Conservation (phyloP, 2,329 filamentous ascomycete species). For the Alternaria sp. region DNA sequence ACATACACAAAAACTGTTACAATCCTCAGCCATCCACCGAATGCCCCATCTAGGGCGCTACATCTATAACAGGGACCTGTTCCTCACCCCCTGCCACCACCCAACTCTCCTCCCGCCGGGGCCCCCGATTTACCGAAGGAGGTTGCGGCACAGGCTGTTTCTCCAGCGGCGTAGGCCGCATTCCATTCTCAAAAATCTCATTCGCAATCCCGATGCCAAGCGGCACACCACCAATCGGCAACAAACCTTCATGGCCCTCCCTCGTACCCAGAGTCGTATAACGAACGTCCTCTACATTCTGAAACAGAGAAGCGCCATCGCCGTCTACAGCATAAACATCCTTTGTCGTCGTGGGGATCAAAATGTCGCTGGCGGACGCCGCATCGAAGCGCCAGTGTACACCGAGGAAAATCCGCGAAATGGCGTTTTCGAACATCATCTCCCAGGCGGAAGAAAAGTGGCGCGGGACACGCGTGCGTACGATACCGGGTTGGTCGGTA, state of each 20-base stretch:
- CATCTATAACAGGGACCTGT: slow-evolving; percentile 3
- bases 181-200: slow-evolving; percentile 21
- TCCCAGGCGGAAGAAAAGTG: slow-evolving; percentile 37
- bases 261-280: slow-evolving; percentile 23
- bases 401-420: slow-evolving; percentile 40
- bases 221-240: slow-evolving; percentile 26
- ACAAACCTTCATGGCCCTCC: slow-evolving; percentile 14
- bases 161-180: slow-evolving; percentile 20
- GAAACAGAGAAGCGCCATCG: slow-evolving; percentile 21
- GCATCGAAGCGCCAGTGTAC: slow-evolving; percentile 45
- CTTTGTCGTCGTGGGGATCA: slow-evolving; percentile 22
- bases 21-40: too few species aligned
- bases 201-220: slow-evolving; percentile 26
- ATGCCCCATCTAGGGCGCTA: slow-evolving; percentile 4
- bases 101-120: neutral
- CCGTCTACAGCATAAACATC: slow-evolving; percentile 22
- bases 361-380: slow-evolving; percentile 31
- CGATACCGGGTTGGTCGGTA: slow-evolving; percentile 36
- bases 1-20: too few species aligned
- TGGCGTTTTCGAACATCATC: slow-evolving; percentile 41
- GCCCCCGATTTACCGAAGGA: neutral
- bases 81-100: neutral
- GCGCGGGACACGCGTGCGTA: slow-evolving; percentile 32
- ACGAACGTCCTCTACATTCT: slow-evolving; percentile 22
- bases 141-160: slow-evolving; percentile 17